A percentile compares a stretch with the other conserved stretches of the same genome.
phyloP scores from a whole-genome alignment of 148 eudicot species.

The Vaccinium darrowii region DNA sequence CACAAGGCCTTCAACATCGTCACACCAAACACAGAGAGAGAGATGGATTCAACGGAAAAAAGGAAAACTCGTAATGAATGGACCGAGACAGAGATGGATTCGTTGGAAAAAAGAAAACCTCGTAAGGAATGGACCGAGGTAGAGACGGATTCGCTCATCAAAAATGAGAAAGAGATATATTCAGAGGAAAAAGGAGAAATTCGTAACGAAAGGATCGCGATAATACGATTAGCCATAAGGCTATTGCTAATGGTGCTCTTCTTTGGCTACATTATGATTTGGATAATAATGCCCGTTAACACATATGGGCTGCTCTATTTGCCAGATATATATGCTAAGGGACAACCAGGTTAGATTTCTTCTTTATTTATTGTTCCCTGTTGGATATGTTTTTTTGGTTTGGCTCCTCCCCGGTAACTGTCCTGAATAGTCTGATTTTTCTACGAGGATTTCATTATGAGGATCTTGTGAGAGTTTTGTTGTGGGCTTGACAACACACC shows the following conservation, averaged over 20 bases:
- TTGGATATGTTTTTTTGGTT: too few relatives aligned
- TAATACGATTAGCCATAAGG: constrained; percentile 19
- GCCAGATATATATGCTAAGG: too few relatives aligned
- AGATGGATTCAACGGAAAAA: too few relatives aligned
- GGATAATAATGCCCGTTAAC: constrained; percentile 59
- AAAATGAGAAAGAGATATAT: background rate
- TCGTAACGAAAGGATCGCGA: constrained; percentile 7
- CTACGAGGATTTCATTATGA: too few relatives aligned
- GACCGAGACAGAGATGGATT: too few relatives aligned
- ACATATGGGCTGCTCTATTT: too few relatives aligned
- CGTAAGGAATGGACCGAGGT: background rate
- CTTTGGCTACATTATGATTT: constrained; percentile 57
- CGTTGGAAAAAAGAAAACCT: too few relatives aligned
- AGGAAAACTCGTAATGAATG: too few relatives aligned
- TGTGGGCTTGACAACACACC: too few relatives aligned
- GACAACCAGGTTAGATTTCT: too few relatives aligned
- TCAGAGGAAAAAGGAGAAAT: background rate
- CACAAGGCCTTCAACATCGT: background rate
- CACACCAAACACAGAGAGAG: background rate
- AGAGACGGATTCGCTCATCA: background rate
- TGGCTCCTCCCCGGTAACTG: background rate
- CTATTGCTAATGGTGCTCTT: constrained; percentile 33
- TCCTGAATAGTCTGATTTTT: background rate
- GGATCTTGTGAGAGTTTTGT: too few relatives aligned
- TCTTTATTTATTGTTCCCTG: background rate